These are phyloP conservation scores for Dothistroma pini DNA, from an alignment of 2,329 filamentous ascomycete genomes.

Conservation along the genomic window DNA sequence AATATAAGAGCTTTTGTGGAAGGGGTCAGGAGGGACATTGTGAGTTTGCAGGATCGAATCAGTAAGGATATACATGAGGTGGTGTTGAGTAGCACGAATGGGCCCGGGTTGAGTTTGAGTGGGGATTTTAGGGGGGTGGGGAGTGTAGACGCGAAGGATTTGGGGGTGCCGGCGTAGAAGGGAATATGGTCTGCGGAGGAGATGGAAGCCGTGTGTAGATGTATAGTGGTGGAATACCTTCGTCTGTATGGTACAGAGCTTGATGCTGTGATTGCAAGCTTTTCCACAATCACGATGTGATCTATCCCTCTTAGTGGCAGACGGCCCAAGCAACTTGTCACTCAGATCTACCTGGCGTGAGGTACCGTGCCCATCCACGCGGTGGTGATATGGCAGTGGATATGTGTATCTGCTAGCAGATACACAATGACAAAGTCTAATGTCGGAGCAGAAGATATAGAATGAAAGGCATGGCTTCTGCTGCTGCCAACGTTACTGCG, in stretches of 20 bases:
- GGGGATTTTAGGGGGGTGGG: constrained; percentile 67
- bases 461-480: too few relatives aligned
- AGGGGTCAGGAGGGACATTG: constrained; percentile 73
- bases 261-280: not conserved
- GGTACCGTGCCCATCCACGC: too few relatives aligned
- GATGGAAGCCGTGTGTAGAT: not conserved
- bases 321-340: too few relatives aligned
- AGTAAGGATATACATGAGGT: constrained; percentile 71
- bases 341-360: too few relatives aligned
- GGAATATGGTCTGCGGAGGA: not conserved
- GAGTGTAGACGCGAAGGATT: constrained; percentile 45
- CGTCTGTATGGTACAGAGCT: not conserved
- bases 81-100: constrained; percentile 81
- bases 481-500: too few relatives aligned
- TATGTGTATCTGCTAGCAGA: too few relatives aligned
- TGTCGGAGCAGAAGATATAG: too few relatives aligned
- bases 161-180: constrained; percentile 16
- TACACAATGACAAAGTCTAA: too few relatives aligned
- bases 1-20: constrained; percentile 78
- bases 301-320: too few relatives aligned
- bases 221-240: constrained; percentile 4
- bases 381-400: too few relatives aligned
- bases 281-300: too few relatives aligned
- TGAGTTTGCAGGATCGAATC: constrained; percentile 58
- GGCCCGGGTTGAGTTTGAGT: constrained; percentile 81